Conservation (phyloP, 2,329 filamentous ascomycete genomes). For the Aspergillus ustus region DNA sequence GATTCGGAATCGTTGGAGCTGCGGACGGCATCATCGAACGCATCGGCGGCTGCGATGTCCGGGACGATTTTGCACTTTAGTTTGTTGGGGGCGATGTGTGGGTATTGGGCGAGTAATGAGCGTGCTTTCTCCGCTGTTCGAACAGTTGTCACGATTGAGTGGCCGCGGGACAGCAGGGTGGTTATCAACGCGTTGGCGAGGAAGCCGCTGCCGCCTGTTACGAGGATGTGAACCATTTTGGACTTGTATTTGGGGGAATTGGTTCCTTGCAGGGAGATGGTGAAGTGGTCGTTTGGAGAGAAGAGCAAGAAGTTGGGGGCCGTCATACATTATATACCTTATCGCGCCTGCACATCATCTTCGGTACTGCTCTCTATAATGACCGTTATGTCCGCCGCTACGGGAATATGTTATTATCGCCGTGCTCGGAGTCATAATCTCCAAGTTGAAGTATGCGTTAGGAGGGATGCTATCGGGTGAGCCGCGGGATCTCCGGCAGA, state of each 20-base stretch:
- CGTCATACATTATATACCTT: background rate
- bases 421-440: too few relatives aligned
- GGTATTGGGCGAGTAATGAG: slow-evolving; percentile 57
- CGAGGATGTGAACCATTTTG: slow-evolving; percentile 2
- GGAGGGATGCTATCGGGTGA: too few relatives aligned
- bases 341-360: background rate
- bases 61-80: slow-evolving; percentile 67
- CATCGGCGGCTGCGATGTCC: slow-evolving; percentile 65
- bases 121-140: slow-evolving; percentile 62
- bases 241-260: background rate
- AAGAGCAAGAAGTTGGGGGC: background rate
- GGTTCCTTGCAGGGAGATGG: background rate
- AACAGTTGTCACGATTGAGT: slow-evolving; percentile 64
- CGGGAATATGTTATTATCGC: background rate
- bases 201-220: slow-evolving; percentile 60
- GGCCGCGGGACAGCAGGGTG: slow-evolving; percentile 54
- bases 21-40: slow-evolving; percentile 64
- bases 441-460: too few relatives aligned
- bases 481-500: too few relatives aligned
- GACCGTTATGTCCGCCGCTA: background rate
- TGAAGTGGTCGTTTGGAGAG: background rate
- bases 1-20: slow-evolving; percentile 39
- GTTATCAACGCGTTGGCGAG: slow-evolving; percentile 59
- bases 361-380: background rate
- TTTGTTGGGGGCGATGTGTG: slow-evolving; percentile 51